Evolutionary conservation across 2,329 filamentous ascomycete genomes (phyloP).

Genomic region (Fusarium sp.): DNA sequence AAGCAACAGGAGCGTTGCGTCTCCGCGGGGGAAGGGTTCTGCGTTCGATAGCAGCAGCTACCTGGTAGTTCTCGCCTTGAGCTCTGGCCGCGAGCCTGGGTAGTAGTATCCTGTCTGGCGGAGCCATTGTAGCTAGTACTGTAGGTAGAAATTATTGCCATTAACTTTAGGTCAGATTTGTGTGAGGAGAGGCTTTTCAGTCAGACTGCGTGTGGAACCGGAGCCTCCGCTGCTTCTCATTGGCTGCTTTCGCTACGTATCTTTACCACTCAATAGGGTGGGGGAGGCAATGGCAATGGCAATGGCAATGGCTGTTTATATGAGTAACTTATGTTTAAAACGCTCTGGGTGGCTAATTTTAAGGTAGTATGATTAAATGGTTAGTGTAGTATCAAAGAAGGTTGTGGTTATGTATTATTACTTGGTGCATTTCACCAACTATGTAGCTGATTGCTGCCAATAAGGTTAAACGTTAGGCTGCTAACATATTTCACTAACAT

Average conservation of each 20-base stretch:
- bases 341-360: too few relatives aligned
- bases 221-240: not conserved
- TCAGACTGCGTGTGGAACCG: too few relatives aligned
- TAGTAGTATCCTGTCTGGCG: fast-evolving
- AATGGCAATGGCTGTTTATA: not conserved
- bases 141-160: not conserved
- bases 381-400: not conserved
- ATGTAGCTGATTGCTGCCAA: too few relatives aligned
- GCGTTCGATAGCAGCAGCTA: too few relatives aligned
- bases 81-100: fast-evolving
- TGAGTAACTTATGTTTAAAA: too few relatives aligned
- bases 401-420: not conserved
- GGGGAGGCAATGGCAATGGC: not conserved
- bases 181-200: not conserved
- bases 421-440: not conserved
- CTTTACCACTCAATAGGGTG: not conserved
- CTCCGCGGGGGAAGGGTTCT: not conserved
- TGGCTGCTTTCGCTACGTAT: not conserved
- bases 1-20: not conserved
- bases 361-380: too few relatives aligned
- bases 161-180: not conserved
- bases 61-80: too few relatives aligned
- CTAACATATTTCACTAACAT: not conserved
- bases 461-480: too few relatives aligned
- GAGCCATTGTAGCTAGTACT: not conserved